Conservation (phyloP, 148 eudicot genomes). For the Polygonum maritimum region DNA sequence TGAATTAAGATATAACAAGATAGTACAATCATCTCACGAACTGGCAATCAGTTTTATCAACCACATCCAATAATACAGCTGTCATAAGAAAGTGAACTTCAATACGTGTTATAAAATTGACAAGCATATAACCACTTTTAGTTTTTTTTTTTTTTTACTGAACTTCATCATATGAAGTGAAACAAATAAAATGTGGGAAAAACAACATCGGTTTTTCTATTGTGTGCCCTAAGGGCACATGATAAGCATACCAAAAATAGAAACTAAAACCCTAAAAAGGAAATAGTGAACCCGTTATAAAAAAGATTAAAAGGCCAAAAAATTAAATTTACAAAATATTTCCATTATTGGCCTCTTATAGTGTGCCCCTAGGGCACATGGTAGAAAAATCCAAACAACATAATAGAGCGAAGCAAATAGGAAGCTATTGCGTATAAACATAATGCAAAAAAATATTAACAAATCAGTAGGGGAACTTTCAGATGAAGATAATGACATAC, state of each 20-base stretch:
- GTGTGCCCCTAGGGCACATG: too few species aligned
- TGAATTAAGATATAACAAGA: not conserved
- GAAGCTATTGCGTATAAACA: not conserved
- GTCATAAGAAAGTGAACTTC: not conserved
- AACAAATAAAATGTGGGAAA: not conserved
- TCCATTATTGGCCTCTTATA: too few species aligned
- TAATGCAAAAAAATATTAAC: not conserved
- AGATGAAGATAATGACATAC: conserved; percentile 28
- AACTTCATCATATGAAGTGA: not conserved
- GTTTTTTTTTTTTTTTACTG: not conserved
- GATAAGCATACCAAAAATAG: too few species aligned
- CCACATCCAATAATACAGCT: not conserved
- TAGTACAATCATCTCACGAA: not conserved
- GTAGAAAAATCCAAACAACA: too few species aligned
- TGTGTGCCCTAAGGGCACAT: too few species aligned
- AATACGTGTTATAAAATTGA: not conserved
- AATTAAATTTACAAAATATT: too few species aligned
- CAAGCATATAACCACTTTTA: not conserved
- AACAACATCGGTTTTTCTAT: too few species aligned
- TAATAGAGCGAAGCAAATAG: not conserved
- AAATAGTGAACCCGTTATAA: too few species aligned
- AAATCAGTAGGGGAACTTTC: not conserved
- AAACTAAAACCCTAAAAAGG: too few species aligned
- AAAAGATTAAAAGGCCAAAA: too few species aligned
- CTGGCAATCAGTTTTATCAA: not conserved